A percentile compares a stretch with the other conserved stretches of the same genome.
phyloP scores from a whole-genome alignment of 306 rosid species.

The Argentina anserina region DNA sequence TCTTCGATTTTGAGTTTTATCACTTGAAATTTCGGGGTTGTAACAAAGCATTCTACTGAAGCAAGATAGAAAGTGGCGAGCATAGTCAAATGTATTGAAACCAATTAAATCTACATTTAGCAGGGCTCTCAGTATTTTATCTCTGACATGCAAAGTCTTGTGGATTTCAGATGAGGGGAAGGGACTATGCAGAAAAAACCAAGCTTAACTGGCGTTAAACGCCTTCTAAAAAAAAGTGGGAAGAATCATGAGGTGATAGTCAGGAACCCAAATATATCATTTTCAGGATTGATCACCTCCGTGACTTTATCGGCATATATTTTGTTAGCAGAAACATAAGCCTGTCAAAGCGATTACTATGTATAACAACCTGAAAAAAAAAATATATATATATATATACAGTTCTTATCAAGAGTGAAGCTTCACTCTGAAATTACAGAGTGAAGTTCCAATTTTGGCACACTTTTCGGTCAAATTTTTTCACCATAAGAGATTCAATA shows the following conservation, averaged over 20 bases:
- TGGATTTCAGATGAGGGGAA: constrained; percentile 91
- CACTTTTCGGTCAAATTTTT: too few relatives aligned
- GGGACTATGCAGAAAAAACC: constrained; percentile 86
- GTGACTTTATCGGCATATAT: constrained; percentile 71
- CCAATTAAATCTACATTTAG: constrained; percentile 80
- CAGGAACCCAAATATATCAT: constrained; percentile 88
- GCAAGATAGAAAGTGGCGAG: constrained; percentile 83
- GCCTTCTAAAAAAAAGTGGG: constrained; percentile 80
- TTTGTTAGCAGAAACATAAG: constrained; percentile 80
- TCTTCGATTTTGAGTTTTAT: too few relatives aligned
- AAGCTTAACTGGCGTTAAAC: constrained; percentile 52
- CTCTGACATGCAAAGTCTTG: constrained; percentile 69
- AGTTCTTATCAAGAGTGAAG: too few relatives aligned
- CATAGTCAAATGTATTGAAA: constrained; percentile 86
- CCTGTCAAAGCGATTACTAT: constrained; percentile 65
- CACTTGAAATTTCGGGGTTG: too few relatives aligned
- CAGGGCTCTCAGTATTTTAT: constrained; percentile 66
- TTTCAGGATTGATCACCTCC: constrained; percentile 71
- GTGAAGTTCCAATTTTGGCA: too few relatives aligned
- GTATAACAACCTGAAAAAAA: too few relatives aligned
- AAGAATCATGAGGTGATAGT: constrained; percentile 88
- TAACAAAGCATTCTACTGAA: constrained; percentile 80
- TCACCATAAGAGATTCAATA: too few relatives aligned
- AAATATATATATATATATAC: too few relatives aligned
- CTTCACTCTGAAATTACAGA: too few relatives aligned